A percentile compares a stretch with the other conserved stretches of the same genome.
Evolutionary conservation across 129 eudicot species (phyloP).

Genomic region (Calendula officinalis): DNA sequence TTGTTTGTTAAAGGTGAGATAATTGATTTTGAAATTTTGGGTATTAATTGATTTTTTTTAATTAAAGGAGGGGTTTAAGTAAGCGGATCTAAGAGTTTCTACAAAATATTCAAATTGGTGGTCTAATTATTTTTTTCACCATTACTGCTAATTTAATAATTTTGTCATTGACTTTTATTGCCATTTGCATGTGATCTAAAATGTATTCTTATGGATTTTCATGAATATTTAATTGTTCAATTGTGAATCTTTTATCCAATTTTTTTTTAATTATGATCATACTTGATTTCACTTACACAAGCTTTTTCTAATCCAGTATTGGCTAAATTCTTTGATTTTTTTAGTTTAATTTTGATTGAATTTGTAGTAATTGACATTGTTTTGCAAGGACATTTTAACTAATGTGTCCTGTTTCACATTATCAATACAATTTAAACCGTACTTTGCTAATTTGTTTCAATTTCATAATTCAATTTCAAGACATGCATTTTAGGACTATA

Average conservation of each 20-base stretch:
- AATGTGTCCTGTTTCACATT: no score
- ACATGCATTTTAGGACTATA: conserved; percentile 14
- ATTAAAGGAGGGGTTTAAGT: no score
- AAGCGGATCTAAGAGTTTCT: no score
- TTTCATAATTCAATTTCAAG: conserved; percentile 13
- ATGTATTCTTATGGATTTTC: conserved; percentile 24
- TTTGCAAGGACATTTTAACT: no score
- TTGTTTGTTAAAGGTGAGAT: conserved; percentile 16
- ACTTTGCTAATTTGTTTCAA: neutral
- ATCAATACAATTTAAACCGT: neutral
- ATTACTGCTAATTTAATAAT: conserved; percentile 3
- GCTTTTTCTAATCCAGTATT: no score
- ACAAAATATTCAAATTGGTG: no score
- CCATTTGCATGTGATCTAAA: conserved; percentile 32
- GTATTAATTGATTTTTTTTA: neutral
- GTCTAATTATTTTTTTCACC: no score
- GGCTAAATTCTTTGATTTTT: no score
- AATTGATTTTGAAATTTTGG: conserved; percentile 10
- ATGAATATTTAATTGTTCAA: conserved; percentile 7
- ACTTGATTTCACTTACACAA: neutral
- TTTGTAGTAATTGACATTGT: no score
- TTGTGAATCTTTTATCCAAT: conserved; percentile 22
- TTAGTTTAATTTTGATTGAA: no score
- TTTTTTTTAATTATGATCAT: neutral
- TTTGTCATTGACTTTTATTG: conserved; percentile 24